Base-by-base conservation (phyloP, 345 rosid species). In the Populus simonii region DNA sequence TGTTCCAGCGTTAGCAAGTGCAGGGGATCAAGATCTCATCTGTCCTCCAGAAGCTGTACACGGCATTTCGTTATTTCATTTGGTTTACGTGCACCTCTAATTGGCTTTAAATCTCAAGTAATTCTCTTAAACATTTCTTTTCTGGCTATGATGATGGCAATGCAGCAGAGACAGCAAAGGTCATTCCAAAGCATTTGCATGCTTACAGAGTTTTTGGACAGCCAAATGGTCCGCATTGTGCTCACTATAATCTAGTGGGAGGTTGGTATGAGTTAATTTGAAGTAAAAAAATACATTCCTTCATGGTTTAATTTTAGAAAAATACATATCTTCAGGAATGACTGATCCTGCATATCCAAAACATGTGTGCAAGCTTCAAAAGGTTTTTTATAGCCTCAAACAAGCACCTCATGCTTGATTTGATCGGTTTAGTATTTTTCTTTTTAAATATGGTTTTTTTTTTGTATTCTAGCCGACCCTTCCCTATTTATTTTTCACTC, bases 41-140 rank as follows among this genome's bases (percentile, higher is more conserved):
- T 92, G 98, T 71, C 98, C 97, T 16, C 92, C 93, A 0, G 93
- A 89, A 53, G 98, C 97, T 10, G 99, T 90, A 73, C 87, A 92
- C 53, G 98, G 99, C 90, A 89, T n/a, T 33, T 59, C 29, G 23
- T 59, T 43, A 53, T 59, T 36, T 66, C 74, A 16, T 18, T 25
- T 47, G 25, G 57, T 29, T 47, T 72, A 0, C 35, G 45, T 55
- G 18, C 33, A 31, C 7, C 29, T 70, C 36, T 29, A 35, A 9
- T 57, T 57, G 45, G 70, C 23, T 51, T 18, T 49, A 27, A 47
- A 29, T 31, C 22, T 29, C 8, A 22, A 33, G 17, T 70, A 74
- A 53, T 41, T 47, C 20, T 59, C 74, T 22, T 69, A 13, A 23
- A 3, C 18, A 20, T 53, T 36, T 65, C 43, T 66, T 68, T 55